Conservation (phyloP, 371 early-diverging fungal species). For the Rhizopus arrhizus region DNA sequence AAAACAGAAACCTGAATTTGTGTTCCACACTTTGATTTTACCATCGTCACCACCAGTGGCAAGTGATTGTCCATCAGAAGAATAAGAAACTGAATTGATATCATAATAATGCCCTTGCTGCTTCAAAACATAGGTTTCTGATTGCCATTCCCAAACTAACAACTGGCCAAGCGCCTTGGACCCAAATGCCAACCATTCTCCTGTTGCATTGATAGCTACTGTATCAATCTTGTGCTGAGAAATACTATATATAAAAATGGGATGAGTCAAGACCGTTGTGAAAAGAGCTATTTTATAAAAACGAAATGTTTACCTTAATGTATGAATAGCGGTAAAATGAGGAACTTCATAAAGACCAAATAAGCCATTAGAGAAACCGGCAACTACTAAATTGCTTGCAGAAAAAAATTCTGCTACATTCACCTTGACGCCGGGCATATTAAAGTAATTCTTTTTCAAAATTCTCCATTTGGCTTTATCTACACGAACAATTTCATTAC, state of each 20-base stretch:
- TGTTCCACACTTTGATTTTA: slow-evolving; percentile 97
- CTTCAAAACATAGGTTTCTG: slow-evolving; percentile 95
- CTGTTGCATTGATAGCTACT: slow-evolving; percentile 83
- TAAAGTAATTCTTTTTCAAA: slow-evolving; percentile 69
- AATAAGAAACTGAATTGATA: slow-evolving; percentile 87
- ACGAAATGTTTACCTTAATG: slow-evolving; percentile 63
- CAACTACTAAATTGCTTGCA: slow-evolving; percentile 75
- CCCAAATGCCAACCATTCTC: slow-evolving; percentile 98
- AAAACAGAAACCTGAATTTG: slow-evolving; percentile 93
- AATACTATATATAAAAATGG: slow-evolving; percentile 62
- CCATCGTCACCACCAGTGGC: slow-evolving; percentile 97
- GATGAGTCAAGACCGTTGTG: too few relatives aligned
- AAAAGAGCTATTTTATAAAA: too few relatives aligned
- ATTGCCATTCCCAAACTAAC: slow-evolving; percentile 99
- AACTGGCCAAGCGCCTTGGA: slow-evolving; percentile 91
- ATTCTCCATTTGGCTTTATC: slow-evolving; percentile 67
- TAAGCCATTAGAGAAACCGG: slow-evolving; percentile 90
- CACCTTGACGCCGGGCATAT: slow-evolving; percentile 73
- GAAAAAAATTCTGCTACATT: slow-evolving; percentile 81
- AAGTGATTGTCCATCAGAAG: slow-evolving; percentile 91
- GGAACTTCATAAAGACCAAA: slow-evolving; percentile 98
- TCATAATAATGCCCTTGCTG: slow-evolving; percentile 97
- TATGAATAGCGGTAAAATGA: slow-evolving; percentile 83
- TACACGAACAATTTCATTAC: slow-evolving; percentile 36
- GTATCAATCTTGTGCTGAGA: slow-evolving; percentile 90